These are phyloP conservation scores for Euclidium syriacum DNA, from an alignment of 345 rosid genomes.

Conservation along the genomic window DNA sequence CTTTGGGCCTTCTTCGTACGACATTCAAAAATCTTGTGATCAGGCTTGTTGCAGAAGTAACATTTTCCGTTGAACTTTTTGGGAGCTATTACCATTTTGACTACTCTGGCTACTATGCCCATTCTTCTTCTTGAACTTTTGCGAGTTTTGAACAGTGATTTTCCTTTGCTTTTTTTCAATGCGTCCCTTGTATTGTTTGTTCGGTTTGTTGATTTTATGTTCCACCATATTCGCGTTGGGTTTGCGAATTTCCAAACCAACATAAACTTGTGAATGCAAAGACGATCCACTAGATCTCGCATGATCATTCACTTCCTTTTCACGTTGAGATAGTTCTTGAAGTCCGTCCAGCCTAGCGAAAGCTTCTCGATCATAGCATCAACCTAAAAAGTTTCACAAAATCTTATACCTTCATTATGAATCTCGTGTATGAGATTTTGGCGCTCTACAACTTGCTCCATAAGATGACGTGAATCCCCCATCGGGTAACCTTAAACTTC, in stretches of 20 bases:
- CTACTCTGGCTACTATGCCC: no score
- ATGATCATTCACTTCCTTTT: neutral
- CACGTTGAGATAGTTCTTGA: neutral
- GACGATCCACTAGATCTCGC: no score
- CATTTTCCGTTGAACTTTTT: neutral
- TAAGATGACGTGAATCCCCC: no score
- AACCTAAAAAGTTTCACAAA: neutral
- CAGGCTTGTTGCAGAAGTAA: neutral
- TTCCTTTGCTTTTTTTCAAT: no score
- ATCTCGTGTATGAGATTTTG: neutral
- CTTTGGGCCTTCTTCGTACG: neutral
- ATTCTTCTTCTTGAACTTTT: no score
- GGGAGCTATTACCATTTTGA: neutral
- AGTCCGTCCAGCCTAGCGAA: neutral
- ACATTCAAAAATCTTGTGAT: neutral
- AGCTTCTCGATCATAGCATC: neutral
- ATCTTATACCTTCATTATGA: neutral
- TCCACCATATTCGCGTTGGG: neutral
- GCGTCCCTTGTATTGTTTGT: no score
- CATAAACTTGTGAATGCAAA: no score
- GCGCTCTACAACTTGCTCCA: neutral
- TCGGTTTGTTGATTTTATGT: no score
- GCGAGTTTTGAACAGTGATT: neutral
- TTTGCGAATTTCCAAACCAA: neutral
- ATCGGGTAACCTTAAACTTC: neutral